Conservation (phyloP, 1,139 yeast species). For the Candida albicans region DNA sequence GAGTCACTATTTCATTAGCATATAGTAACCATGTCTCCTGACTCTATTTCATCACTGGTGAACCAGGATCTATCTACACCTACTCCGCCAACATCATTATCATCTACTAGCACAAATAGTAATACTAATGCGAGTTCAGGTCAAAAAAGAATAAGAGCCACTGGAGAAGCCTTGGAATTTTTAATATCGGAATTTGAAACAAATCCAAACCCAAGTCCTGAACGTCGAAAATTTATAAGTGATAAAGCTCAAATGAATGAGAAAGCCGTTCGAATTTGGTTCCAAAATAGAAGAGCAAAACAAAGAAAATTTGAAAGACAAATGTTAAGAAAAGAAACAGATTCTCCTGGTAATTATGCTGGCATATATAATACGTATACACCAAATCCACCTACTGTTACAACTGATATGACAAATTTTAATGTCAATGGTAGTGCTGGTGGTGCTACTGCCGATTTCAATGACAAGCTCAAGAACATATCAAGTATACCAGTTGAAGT, state of each 20-base stretch:
- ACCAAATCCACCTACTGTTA: not conserved
- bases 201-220: conserved; percentile 71
- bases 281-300: conserved; percentile 88
- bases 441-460: not conserved
- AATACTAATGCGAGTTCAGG: not conserved
- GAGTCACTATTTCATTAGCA: too few species aligned
- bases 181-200: conserved; percentile 68
- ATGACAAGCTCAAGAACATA: conserved; percentile 1
- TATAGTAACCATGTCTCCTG: too few species aligned
- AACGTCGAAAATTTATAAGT: conserved; percentile 69
- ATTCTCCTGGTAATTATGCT: not conserved
- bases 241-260: conserved; percentile 83
- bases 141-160: conserved; percentile 58
- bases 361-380: not conserved
- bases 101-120: not conserved
- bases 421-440: not conserved
- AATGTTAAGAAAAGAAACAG: conserved; percentile 26
- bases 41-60: too few species aligned
- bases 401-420: not conserved
- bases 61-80: too few species aligned
- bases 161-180: conserved; percentile 76
- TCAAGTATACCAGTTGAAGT: conserved; percentile 48
- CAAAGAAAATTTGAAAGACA: conserved; percentile 52
- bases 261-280: conserved; percentile 92
- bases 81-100: not conserved